Evolutionary conservation across 108 stramenopile genomes (phyloP).

Genomic region (Seminavis robusta): DNA sequence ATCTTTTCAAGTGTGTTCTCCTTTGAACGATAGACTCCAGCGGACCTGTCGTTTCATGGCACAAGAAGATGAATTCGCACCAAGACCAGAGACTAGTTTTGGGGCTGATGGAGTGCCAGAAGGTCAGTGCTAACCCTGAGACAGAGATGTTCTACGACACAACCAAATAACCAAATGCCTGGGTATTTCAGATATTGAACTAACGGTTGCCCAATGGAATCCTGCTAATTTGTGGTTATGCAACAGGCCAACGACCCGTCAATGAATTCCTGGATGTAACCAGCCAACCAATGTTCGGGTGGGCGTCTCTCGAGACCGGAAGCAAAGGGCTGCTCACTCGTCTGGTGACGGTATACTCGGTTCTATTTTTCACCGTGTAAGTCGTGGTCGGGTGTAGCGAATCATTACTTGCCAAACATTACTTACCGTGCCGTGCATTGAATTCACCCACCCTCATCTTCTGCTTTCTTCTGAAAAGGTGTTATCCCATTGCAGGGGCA

Average conservation of each 20-base stretch:
- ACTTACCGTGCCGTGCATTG: not conserved
- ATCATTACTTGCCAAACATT: no score
- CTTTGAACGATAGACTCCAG: no score
- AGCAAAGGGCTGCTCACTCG: conserved; percentile 18
- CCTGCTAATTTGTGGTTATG: no score
- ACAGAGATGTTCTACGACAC: no score
- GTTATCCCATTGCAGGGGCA: conserved; percentile 74
- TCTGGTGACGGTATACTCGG: conserved; percentile 3
- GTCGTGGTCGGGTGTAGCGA: no score
- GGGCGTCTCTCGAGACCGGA: conserved; percentile 64
- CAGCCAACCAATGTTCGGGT: conserved; percentile 66
- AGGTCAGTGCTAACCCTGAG: no score
- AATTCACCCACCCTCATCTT: not conserved
- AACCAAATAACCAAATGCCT: no score
- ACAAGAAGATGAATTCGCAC: conserved; percentile 2
- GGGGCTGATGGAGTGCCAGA: conserved; percentile 81
- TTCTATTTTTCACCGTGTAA: conserved; percentile 13
- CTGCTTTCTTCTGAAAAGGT: conserved; percentile 16
- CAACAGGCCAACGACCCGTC: conserved; percentile 67
- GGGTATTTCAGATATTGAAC: no score
- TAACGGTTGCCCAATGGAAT: no score
- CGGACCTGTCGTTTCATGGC: not conserved
- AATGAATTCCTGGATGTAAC: conserved; percentile 81
- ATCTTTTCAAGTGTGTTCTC: no score
- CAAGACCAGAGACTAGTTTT: conserved; percentile 71